Conservation (phyloP, 306 rosid species). For the Dalbergia oliveri region DNA sequence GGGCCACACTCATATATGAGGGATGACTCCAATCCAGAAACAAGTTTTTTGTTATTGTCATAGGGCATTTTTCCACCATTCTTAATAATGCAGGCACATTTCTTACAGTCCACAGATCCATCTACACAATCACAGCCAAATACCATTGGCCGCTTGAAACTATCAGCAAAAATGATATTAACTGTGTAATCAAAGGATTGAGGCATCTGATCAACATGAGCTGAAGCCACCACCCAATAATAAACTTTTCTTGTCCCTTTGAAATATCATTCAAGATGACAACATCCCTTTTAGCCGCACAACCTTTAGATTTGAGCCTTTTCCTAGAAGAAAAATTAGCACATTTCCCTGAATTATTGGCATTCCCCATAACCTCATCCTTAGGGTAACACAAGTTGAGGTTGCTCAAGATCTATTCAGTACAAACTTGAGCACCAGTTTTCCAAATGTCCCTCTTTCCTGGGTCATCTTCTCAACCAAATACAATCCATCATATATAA, state of each 20-base stretch:
- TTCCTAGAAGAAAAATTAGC: not conserved
- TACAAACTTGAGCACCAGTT: conserved; percentile 50
- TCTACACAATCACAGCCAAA: conserved; percentile 41
- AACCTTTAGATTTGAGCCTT: not conserved
- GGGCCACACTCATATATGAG: conserved; percentile 51
- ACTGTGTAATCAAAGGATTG: conserved; percentile 39
- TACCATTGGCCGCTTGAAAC: not conserved
- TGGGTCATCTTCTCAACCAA: conserved; percentile 28
- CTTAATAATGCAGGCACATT: conserved; percentile 48
- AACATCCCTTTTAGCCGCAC: not conserved
- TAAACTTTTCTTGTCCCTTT: conserved; percentile 47
- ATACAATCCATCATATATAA: conserved; percentile 56
- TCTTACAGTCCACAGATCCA: conserved; percentile 19
- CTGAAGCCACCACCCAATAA: conserved; percentile 42
- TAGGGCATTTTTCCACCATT: conserved; percentile 46
- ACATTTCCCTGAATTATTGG: conserved; percentile 6
- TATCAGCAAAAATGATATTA: conserved; percentile 3
- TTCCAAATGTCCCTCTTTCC: conserved; percentile 48
- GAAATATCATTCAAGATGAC: conserved; percentile 46
- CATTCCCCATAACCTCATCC: not conserved
- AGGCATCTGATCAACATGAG: not conserved
- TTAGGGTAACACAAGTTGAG: not conserved
- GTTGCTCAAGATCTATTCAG: conserved; percentile 44
- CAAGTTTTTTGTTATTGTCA: conserved; percentile 6
- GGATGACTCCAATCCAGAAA: not conserved